phyloP scores from a whole-genome alignment of 441 rosid species.

The Populus tomentosa region DNA sequence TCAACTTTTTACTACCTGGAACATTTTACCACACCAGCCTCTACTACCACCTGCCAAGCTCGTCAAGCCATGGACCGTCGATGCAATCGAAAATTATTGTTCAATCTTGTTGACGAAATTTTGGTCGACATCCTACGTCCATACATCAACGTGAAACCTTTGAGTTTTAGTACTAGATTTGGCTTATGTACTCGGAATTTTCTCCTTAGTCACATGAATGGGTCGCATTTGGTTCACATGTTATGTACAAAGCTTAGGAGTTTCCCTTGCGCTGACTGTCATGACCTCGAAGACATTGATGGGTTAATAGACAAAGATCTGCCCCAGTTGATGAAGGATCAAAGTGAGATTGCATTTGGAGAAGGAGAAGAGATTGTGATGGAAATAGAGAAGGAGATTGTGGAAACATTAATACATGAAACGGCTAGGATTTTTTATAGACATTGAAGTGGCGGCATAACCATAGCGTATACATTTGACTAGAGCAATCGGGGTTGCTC shows the following conservation, averaged over 20 bases:
- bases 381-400: conserved; percentile 56
- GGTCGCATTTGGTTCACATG: conserved; percentile 39
- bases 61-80: conserved; percentile 27
- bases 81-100: conserved; percentile 62
- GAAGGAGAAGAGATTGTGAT: conserved; percentile 57
- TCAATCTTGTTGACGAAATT: conserved; percentile 61
- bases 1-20: conserved; percentile 62
- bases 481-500: not conserved
- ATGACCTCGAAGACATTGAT: conserved; percentile 74
- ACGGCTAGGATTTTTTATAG: conserved; percentile 31
- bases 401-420: conserved; percentile 58
- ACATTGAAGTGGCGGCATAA: not conserved
- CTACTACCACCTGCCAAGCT: not conserved
- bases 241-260: conserved; percentile 34
- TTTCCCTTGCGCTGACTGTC: conserved; percentile 58
- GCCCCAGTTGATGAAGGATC: conserved; percentile 25
- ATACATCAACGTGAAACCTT: conserved; percentile 41
- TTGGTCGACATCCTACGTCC: conserved; percentile 49
- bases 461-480: not conserved
- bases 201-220: conserved; percentile 17
- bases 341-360: conserved; percentile 29
- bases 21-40: conserved; percentile 16
- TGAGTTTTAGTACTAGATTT: conserved; percentile 13
- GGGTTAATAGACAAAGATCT: conserved; percentile 58
- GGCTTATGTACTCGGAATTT: not conserved